phyloP scores from a whole-genome alignment of 2,329 filamentous ascomycete genomes.

The Penicillium sp. region DNA sequence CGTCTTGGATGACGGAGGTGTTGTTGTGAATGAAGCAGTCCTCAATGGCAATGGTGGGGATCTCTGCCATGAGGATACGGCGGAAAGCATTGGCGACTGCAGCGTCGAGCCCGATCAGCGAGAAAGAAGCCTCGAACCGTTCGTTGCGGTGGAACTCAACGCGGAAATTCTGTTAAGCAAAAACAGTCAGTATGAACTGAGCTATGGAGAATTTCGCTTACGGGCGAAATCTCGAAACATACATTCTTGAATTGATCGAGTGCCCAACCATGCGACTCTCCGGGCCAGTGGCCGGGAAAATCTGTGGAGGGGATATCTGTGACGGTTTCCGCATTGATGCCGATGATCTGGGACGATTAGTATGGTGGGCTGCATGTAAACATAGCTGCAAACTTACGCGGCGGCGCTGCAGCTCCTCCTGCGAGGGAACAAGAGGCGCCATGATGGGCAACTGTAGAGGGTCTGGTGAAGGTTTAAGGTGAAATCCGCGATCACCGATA shows the following conservation, averaged over 20 bases:
- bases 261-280: slow-evolving; percentile 80
- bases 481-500: slow-evolving; percentile 24
- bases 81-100: slow-evolving; percentile 95
- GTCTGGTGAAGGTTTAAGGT: slow-evolving; percentile 18
- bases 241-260: slow-evolving; percentile 65
- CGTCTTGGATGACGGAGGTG: slow-evolving; percentile 95
- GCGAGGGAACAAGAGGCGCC: slow-evolving; percentile 43
- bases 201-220: neutral
- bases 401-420: slow-evolving; percentile 44
- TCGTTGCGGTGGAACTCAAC: slow-evolving; percentile 83
- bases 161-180: slow-evolving; percentile 55
- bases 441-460: slow-evolving; percentile 27
- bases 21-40: slow-evolving; percentile 92
- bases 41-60: slow-evolving; percentile 92
- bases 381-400: slow-evolving; percentile 33
- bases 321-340: slow-evolving; percentile 85
- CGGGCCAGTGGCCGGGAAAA: slow-evolving; percentile 85
- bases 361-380: neutral
- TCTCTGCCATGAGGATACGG: slow-evolving; percentile 89
- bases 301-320: slow-evolving; percentile 85
- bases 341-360: slow-evolving; percentile 61
- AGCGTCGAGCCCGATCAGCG: slow-evolving; percentile 85
- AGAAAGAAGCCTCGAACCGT: slow-evolving; percentile 75
- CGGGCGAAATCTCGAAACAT: slow-evolving; percentile 16
- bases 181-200: slow-evolving; percentile 4